These are phyloP conservation scores for Clavispora phyllophila DNA, from an alignment of 805 yeast species.

Conservation along the genomic window DNA sequence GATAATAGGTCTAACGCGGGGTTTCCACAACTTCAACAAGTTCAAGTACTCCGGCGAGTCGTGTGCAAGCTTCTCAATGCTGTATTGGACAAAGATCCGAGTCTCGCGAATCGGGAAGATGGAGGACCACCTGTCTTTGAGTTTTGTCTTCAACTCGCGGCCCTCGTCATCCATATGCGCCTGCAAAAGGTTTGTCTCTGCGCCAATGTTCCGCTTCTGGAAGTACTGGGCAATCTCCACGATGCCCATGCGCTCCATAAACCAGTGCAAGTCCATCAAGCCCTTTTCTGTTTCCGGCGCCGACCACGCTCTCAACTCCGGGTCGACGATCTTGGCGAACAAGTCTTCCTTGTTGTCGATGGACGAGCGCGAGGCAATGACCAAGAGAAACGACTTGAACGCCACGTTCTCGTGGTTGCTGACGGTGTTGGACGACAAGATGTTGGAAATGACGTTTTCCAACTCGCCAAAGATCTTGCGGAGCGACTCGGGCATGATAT, in stretches of 20 bases:
- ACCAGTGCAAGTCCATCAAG: constrained; percentile 87
- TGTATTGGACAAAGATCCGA: constrained; percentile 88
- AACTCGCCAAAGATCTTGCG: constrained; percentile 76
- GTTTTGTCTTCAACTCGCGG: constrained; percentile 60
- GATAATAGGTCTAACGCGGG: constrained; percentile 84
- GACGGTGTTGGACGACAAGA: constrained; percentile 63
- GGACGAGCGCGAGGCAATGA: constrained; percentile 83
- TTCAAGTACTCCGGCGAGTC: constrained; percentile 68
- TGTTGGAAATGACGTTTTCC: constrained; percentile 71
- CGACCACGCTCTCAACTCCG: constrained; percentile 89
- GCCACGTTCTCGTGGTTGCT: constrained; percentile 91
- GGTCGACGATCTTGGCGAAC: constrained; percentile 86
- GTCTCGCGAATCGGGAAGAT: constrained; percentile 95
- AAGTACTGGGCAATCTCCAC: constrained; percentile 91
- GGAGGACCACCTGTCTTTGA: constrained; percentile 89
- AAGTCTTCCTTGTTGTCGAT: constrained; percentile 68
- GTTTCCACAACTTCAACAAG: constrained; percentile 80
- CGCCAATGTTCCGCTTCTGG: constrained; percentile 72
- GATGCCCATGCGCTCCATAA: constrained; percentile 95
- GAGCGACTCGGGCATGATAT: constrained; percentile 88
- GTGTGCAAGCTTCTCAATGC: constrained; percentile 85
- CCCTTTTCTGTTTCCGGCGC: constrained; percentile 89
- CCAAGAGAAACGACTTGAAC: constrained; percentile 84
- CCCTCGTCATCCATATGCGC: constrained; percentile 92
- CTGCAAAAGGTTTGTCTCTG: constrained; percentile 65